phyloP scores from a whole-genome alignment of 139 green algal genomes.

The Pseudopediastrum boryanum region DNA sequence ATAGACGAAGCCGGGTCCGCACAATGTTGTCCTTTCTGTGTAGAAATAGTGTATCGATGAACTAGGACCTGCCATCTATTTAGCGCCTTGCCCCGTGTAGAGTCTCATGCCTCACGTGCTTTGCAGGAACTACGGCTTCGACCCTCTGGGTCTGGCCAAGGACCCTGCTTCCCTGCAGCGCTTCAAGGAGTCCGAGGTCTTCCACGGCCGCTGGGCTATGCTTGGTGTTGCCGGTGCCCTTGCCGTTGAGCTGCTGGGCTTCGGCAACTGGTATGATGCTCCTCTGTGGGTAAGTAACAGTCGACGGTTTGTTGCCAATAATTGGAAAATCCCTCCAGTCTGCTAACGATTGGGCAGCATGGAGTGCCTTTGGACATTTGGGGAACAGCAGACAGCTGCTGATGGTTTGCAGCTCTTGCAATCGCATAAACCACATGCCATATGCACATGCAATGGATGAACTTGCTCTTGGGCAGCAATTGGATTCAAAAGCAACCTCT shows the following conservation, averaged over 20 bases:
- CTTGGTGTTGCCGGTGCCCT: constrained; percentile 69
- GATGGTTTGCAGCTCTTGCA: no score
- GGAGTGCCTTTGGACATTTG: no score
- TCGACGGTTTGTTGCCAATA: no score
- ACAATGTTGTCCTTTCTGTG: neutral
- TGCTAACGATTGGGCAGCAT: no score
- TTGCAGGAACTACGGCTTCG: constrained; percentile 82
- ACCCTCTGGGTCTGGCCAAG: constrained; percentile 73
- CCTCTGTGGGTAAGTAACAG: constrained; percentile 68
- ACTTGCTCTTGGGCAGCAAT: no score
- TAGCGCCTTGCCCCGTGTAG: neutral
- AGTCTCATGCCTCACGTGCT: constrained; percentile 8
- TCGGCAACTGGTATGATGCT: constrained; percentile 79
- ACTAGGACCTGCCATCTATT: constrained; percentile 1
- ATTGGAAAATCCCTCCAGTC: no score
- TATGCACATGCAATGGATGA: no score
- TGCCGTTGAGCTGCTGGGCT: constrained; percentile 73
- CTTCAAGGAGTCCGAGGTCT: constrained; percentile 64
- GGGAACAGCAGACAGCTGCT: no score
- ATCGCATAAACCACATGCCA: no score
- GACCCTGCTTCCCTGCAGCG: constrained; percentile 46
- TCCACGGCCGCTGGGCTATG: constrained; percentile 80
- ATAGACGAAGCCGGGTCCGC: neutral
- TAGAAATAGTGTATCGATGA: neutral
- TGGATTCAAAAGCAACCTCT: no score